Evolutionary conservation across 2,329 filamentous ascomycete genomes (phyloP), one percentile per base, ranked within the genome.

Genomic region (Drechmeria coniospora): DNA sequence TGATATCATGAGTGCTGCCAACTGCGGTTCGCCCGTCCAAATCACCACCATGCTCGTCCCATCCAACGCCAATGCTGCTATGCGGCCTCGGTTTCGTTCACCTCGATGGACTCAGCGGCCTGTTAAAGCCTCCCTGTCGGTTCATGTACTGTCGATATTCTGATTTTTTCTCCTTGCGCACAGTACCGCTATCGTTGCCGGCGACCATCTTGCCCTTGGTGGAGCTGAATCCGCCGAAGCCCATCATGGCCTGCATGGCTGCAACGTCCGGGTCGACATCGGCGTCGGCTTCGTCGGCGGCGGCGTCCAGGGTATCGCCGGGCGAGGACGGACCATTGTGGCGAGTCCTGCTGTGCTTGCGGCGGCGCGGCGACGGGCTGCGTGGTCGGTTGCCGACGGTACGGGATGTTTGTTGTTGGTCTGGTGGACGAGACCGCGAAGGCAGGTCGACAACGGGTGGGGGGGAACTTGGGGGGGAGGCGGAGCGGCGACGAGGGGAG

Each of bases 141-240:
- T 90, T 90, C 74, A 98, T 98, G 54, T 98, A 98, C 67, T 98
- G 90, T 41, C 90, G 68, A 47, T 94, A 95, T 61, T 92, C 72
- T 10, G 77, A 80, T 70, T 83, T 86, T 72, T 93, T 94, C 57
- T 90, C 83, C 63, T 90, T 94, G 40, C 77, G 64, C 28, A 94
- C 74, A 0, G 64, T 82, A 30, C 80, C 86, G 23, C 77, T 72
- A 46, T 84, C 74, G 48, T 98, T 98, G 2, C 90, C 90, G 0
- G 70, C 66, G 2, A 98, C 75, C 48, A 94, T 92, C 30, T 79
- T 83, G 34, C 80, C 74, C 54, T 95, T 92, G 13, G 90, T 95
- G 15, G 73, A 75, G 32, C 74, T 76, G 54, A 95, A 98, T 1
- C 68, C 71, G 12, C 74, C 74, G 46, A 98, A 94, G 2, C 90